Conservation (phyloP, 2,329 filamentous ascomycete genomes). For the Elsinoe arachidis region DNA sequence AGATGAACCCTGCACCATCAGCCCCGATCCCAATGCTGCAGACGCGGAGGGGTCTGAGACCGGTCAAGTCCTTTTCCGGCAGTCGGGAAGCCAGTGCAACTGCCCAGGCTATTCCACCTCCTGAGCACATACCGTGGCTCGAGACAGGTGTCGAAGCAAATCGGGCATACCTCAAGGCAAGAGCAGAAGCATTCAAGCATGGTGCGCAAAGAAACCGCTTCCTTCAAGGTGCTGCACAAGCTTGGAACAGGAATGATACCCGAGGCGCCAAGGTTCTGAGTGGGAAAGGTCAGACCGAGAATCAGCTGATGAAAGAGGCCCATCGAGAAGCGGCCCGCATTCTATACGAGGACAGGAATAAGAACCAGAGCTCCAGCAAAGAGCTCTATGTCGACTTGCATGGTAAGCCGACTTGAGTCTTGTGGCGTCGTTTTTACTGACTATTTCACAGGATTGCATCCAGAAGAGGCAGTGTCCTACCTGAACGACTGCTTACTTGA, state of each 20-base stretch:
- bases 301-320: slow-evolving; percentile 92
- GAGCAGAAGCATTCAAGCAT: slow-evolving; percentile 94
- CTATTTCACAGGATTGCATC: slow-evolving; percentile 61
- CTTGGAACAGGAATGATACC: slow-evolving; percentile 97
- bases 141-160: slow-evolving; percentile 89
- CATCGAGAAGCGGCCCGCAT: slow-evolving; percentile 88
- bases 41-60: slow-evolving; percentile 46
- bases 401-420: slow-evolving; percentile 35
- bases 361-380: slow-evolving; percentile 42
- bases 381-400: slow-evolving; percentile 95
- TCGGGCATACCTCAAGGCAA: slow-evolving; percentile 87
- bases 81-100: slow-evolving; percentile 69
- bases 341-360: slow-evolving; percentile 89
- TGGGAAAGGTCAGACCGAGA: slow-evolving; percentile 89
- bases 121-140: slow-evolving; percentile 91
- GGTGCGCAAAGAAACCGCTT: slow-evolving; percentile 96
- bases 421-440: not conserved
- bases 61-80: slow-evolving; percentile 57
- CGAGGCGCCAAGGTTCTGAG: slow-evolving; percentile 91
- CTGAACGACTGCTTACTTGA: slow-evolving; percentile 80
- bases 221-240: slow-evolving; percentile 90
- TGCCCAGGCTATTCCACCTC: slow-evolving; percentile 73
- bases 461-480: slow-evolving; percentile 93
- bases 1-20: slow-evolving; percentile 82
- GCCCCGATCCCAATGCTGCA: slow-evolving; percentile 46